Evolutionary conservation across 768 basidiomycete genomes (phyloP), one percentile per base, ranked within the genome.

Genomic region (Coprinopsis strossmayeri): DNA sequence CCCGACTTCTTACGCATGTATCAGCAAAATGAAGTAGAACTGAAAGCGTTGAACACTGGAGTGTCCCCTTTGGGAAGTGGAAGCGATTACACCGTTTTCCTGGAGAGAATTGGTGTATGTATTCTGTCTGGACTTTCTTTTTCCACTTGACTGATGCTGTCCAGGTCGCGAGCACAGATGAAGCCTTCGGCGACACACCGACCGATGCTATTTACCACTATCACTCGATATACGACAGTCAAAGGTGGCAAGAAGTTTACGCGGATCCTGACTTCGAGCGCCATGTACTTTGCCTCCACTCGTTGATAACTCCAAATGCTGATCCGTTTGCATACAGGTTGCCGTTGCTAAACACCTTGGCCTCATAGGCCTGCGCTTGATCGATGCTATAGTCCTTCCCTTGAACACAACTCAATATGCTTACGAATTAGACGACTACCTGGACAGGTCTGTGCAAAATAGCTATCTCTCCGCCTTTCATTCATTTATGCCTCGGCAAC

Each of bases 11-110:
- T 17, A 9, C 21, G 24, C 4, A 21, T 17, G 5, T 42, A 26
- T 11, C 9, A 42, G 17, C 10, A 11, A 17, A 23, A 21, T 3
- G 40, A 42, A 42, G 17, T 12, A 23, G 11, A 42, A 17, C 18
- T 12, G 18, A 42, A 42, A 9, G 13, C 40, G 7, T 9, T 5
- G 5, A 13, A 94, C 13, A 45, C 28, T 28, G 78, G 74, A 9
- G 64, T 91, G 26, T 53, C 48, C 0, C 75, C 87, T n/a, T 66
- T 91, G 24, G 90, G 90, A 12, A 86, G 82, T 45, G 89, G 89
- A 17, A 90, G 87, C 49, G 94, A 96, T 64, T 96, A 78, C 55
- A 95, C 93, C 0, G 85, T 91, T 7, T 95, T 97, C 70, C 66
- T 98, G 57, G 90, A 97, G 63, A 72, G 82, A 42, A 59, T 78